Evolutionary conservation across 345 rosid species (phyloP).

Genomic region (Hibiscus trionum): DNA sequence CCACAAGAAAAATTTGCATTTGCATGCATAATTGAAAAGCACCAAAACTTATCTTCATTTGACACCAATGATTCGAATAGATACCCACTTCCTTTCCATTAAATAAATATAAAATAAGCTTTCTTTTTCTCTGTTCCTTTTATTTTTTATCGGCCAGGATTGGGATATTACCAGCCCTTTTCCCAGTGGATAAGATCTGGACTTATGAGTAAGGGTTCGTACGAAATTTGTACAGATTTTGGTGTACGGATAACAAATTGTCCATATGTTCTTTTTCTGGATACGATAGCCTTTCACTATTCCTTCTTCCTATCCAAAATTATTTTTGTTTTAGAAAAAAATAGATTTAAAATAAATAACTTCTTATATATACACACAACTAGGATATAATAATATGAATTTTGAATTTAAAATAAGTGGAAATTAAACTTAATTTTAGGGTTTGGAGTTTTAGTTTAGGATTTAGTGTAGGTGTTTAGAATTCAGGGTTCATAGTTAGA

Average conservation of each 20-base stretch:
- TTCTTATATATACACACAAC: too few species aligned
- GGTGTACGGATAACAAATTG: background rate
- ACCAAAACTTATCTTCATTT: slow-evolving; percentile 11
- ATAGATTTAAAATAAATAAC: background rate
- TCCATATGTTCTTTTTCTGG: background rate
- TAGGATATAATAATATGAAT: too few species aligned
- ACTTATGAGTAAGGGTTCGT: slow-evolving; percentile 2
- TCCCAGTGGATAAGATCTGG: slow-evolving; percentile 17
- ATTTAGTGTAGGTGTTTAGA: too few species aligned
- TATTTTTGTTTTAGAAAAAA: background rate
- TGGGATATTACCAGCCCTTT: slow-evolving; percentile 2
- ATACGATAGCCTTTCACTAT: background rate
- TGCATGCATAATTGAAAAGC: slow-evolving; percentile 1
- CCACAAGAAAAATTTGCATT: background rate
- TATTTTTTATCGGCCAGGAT: slow-evolving; percentile 3
- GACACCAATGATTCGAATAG: slow-evolving; percentile 16
- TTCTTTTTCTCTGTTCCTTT: background rate
- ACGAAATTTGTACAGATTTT: background rate
- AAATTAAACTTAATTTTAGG: too few species aligned
- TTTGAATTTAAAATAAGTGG: too few species aligned
- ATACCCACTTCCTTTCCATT: slow-evolving; percentile 12
- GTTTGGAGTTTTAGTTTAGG: too few species aligned
- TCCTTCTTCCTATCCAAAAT: background rate
- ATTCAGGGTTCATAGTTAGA: too few species aligned
- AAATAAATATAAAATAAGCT: background rate